Evolutionary conservation across 768 basidiomycete genomes (phyloP).

Genomic region (Tylopilus balloui): DNA sequence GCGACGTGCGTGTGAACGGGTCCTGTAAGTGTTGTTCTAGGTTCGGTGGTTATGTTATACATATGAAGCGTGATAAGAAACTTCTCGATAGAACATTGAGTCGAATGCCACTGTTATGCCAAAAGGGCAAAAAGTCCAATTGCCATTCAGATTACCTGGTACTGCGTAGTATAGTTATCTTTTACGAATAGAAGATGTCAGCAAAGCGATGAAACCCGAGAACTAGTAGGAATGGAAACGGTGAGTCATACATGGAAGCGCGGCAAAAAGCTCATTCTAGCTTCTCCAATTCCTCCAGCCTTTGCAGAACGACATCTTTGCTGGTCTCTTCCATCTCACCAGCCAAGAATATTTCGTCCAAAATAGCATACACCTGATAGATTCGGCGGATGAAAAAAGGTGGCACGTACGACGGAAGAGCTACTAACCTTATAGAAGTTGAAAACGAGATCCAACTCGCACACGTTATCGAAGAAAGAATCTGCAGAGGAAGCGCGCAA

Average conservation of each 20-base stretch:
- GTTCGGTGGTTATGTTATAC: not conserved
- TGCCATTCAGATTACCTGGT: not conserved
- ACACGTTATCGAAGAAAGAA: conserved; percentile 98
- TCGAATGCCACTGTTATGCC: too few relatives aligned
- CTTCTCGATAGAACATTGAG: not conserved
- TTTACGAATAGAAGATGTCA: conserved; percentile 11
- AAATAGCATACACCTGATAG: conserved; percentile 89
- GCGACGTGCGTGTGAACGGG: not conserved
- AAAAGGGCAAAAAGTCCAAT: not conserved
- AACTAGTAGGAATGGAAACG: conserved; percentile 3
- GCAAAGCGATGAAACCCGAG: conserved; percentile 8
- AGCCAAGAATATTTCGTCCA: conserved; percentile 97
- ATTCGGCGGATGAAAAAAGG: not conserved
- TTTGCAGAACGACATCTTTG: conserved; percentile 89
- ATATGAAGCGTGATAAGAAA: not conserved
- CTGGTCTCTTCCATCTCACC: conserved; percentile 98
- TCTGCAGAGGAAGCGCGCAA: conserved; percentile 45
- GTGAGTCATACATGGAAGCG: conserved; percentile 8
- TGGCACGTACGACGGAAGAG: not conserved
- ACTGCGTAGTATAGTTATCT: not conserved
- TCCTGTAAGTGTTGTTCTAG: not conserved
- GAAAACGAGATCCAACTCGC: conserved; percentile 96
- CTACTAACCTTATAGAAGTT: conserved; percentile 89
- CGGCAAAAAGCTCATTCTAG: conserved; percentile 53
- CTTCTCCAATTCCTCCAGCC: conserved; percentile 91